Evolutionary conservation across 2,329 filamentous ascomycete species (phyloP).

Genomic region (Phaeophleospora eucalypticola): DNA sequence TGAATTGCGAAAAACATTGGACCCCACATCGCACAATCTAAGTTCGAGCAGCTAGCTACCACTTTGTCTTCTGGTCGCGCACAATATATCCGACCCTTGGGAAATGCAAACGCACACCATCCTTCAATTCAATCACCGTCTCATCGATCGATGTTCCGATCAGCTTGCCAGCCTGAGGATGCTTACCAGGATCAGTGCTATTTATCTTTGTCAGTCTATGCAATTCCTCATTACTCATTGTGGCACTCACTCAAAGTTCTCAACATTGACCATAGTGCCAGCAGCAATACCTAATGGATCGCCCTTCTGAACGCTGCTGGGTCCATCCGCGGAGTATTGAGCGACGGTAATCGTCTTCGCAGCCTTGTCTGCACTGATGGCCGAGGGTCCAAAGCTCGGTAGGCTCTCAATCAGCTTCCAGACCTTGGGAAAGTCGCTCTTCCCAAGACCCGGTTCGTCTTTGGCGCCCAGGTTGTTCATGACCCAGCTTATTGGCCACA

Average conservation of each 20-base stretch:
- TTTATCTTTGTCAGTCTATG: constrained; percentile 4
- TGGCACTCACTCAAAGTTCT: constrained; percentile 28
- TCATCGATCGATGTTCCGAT: constrained; percentile 24
- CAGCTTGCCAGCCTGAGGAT: constrained; percentile 30
- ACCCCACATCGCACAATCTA: background rate
- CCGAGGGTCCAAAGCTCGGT: constrained; percentile 19
- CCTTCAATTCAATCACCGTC: constrained; percentile 28
- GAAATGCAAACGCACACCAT: constrained; percentile 35
- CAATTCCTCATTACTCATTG: background rate
- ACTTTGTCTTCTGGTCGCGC: background rate
- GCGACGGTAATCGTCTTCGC: constrained; percentile 20
- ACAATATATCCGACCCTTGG: constrained; percentile 38
- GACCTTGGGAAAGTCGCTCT: constrained; percentile 23
- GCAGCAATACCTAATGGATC: constrained; percentile 20
- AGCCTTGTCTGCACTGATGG: constrained; percentile 24
- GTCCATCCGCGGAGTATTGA: constrained; percentile 17
- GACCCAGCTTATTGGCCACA: constrained; percentile 25
- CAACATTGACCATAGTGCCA: constrained; percentile 23
- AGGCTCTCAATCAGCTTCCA: constrained; percentile 25
- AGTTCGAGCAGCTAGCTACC: background rate
- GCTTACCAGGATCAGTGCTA: constrained; percentile 24
- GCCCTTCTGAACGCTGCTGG: constrained; percentile 14
- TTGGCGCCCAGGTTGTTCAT: constrained; percentile 20
- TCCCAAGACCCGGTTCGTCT: constrained; percentile 22
- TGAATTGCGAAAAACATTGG: no score